Base-by-base conservation (phyloP, 352 stramenopile species). In the Phytophthora vignae region DNA sequence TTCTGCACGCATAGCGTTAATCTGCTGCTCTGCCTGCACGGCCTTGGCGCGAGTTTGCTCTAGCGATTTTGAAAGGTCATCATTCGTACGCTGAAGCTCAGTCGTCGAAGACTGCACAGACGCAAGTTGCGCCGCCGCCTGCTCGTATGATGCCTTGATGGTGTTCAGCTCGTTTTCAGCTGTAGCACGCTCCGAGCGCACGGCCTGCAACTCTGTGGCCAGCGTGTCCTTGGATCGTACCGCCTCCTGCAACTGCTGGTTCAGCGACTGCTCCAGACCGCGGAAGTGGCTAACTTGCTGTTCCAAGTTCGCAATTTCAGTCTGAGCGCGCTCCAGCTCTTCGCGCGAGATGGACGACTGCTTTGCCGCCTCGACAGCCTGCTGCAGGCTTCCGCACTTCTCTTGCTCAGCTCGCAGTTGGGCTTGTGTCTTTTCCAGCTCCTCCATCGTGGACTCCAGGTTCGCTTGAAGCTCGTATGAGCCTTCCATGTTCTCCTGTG, bases 401-500 rank as follows among this genome's bases (percentile, higher is more conserved):
- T 77, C 55, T 19, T 76, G 70, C 49, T 84, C 73, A 21, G 61
- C 52, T 44, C 69, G 60, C 33, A 90, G 61, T 38, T 81, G 36
- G 15, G 46, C 52, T 25, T 64, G 66, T n/a, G 62, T 48, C 42
- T 76, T 69, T 27, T 78, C 73, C 15, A 88, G 59, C 38, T 91
- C 83, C 19, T 85, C 73, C 60, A 83, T 70, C 8, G 76, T 81
- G 11, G 84, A 76, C 60, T 93, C 84, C 10, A 89, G 68, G n/a
- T 84, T 90, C 9, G 80, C 48, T 68, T 93, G 84, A 3, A 88
- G 62, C 49, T 94, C 87, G 42, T 83, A 83, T 0, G 73, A 79
- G 9, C 64, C 46, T 61, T 90, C 77, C 72, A 90, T 79, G 56
- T 73, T 89, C 42, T 93, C 84, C 56, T 91, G 70, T 12, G 73